Evolutionary conservation across 345 rosid genomes (phyloP).

Genomic region (Eucalyptus virginea): DNA sequence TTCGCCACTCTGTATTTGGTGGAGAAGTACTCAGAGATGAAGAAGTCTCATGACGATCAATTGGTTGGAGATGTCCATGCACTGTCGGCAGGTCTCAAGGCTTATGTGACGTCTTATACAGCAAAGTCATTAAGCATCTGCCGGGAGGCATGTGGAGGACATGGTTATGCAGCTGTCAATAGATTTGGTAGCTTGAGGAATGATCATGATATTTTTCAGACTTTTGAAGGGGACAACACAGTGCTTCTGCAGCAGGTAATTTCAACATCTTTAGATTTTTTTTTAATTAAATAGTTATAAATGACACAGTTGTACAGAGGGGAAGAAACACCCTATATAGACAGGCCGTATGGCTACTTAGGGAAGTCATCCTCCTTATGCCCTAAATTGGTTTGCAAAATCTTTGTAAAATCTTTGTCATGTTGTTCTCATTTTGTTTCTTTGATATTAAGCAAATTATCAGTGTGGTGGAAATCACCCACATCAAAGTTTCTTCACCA

Average conservation of each 20-base stretch:
- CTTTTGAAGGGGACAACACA: constrained; percentile 99
- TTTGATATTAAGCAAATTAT: neutral
- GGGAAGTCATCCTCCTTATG: neutral
- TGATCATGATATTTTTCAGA: constrained; percentile 95
- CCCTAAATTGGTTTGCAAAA: neutral
- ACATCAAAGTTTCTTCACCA: neutral
- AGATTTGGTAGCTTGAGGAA: constrained; percentile 95
- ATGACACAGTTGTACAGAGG: neutral
- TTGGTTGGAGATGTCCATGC: constrained; percentile 89
- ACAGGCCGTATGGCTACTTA: neutral
- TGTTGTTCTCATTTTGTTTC: neutral
- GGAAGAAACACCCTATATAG: neutral
- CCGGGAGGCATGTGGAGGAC: constrained; percentile 98
- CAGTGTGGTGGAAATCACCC: neutral
- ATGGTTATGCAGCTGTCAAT: constrained; percentile 99
- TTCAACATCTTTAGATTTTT: neutral
- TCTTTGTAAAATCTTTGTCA: neutral
- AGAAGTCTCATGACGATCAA: constrained; percentile 65
- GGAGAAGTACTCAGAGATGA: constrained; percentile 77
- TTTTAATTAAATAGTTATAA: neutral
- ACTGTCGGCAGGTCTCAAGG: constrained; percentile 94
- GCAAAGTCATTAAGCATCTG: constrained; percentile 80
- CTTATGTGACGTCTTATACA: constrained; percentile 85
- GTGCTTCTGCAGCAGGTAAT: constrained; percentile 91
- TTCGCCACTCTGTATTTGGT: constrained; percentile 71